Conservation (phyloP, 2,329 filamentous ascomycete species). For the Xylaria sp. region DNA sequence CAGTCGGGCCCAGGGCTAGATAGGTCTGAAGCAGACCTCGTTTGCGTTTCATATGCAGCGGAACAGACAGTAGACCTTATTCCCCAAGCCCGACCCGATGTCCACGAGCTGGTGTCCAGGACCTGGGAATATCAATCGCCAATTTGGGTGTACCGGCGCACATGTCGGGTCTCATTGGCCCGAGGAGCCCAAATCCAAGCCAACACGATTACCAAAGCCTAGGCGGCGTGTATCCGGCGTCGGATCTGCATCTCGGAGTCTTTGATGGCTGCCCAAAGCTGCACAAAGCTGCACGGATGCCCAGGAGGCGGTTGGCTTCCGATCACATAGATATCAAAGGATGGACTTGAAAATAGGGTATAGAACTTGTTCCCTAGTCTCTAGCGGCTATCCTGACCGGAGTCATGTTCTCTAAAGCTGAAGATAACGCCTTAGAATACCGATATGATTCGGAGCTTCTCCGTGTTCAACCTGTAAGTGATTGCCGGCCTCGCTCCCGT, state of each 20-base stretch:
- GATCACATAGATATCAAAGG: background rate
- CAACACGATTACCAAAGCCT: background rate
- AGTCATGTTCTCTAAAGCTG: conserved; percentile 23
- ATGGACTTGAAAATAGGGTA: background rate
- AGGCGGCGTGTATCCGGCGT: background rate
- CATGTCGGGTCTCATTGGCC: conserved; percentile 21
- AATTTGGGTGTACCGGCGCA: background rate
- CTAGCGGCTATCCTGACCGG: background rate
- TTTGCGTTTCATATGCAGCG: background rate
- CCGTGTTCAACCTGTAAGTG: conserved; percentile 48
- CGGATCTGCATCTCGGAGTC: conserved; percentile 1
- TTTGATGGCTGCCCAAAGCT: conserved; percentile 17
- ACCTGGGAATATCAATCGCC: background rate
- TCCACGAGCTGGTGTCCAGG: background rate
- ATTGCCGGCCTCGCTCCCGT: background rate
- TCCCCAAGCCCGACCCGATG: background rate
- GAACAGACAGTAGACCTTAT: background rate
- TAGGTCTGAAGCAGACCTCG: background rate
- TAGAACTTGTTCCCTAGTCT: background rate
- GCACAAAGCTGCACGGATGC: conserved; percentile 12
- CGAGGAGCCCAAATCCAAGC: conserved; percentile 7
- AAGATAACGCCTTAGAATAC: conserved; percentile 26
- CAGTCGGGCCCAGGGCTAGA: too few relatives aligned
- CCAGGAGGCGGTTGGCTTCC: background rate
- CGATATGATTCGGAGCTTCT: conserved; percentile 51